phyloP scores from a whole-genome alignment of 768 basidiomycete species.

The Leucocoprinus sp. region DNA sequence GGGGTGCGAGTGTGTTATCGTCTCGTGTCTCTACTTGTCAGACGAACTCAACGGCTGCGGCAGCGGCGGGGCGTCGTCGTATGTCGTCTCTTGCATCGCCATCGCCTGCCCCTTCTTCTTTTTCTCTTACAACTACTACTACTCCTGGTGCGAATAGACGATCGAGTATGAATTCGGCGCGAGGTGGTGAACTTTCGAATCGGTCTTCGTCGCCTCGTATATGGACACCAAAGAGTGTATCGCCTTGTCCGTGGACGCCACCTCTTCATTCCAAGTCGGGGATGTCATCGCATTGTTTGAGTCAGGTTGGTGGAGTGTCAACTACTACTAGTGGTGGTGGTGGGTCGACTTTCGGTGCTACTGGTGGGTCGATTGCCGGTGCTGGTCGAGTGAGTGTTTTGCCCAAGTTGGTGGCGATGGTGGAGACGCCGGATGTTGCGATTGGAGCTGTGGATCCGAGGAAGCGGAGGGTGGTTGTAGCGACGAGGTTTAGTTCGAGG shows the following conservation, averaged over 20 bases:
- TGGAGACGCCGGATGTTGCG: slow-evolving; percentile 85
- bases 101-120: slow-evolving; percentile 19
- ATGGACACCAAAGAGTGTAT: too few relatives aligned
- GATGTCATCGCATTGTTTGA: too few relatives aligned
- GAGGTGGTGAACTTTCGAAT: too few relatives aligned
- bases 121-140: too few relatives aligned
- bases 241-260: too few relatives aligned
- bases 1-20: slow-evolving; percentile 14
- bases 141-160: too few relatives aligned
- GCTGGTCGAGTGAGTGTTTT: slow-evolving; percentile 75
- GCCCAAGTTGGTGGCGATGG: slow-evolving; percentile 74
- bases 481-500: slow-evolving; percentile 81
- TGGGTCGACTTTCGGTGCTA: too few relatives aligned
- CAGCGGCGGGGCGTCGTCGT: slow-evolving; percentile 24
- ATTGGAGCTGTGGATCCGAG: slow-evolving; percentile 81
- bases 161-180: too few relatives aligned
- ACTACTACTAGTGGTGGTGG: too few relatives aligned
- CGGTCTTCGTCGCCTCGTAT: too few relatives aligned
- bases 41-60: slow-evolving; percentile 30
- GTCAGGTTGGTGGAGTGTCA: too few relatives aligned
- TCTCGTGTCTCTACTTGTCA: slow-evolving; percentile 9
- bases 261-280: slow-evolving; percentile 44
- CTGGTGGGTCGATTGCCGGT: too few relatives aligned
- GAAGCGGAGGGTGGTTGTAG: slow-evolving; percentile 79
- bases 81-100: slow-evolving; percentile 22